Percentiles rank a stretch among this genome's conserved stretches.
phyloP scores from a whole-genome alignment of 139 green algal genomes.

The Nannochloris sp. region DNA sequence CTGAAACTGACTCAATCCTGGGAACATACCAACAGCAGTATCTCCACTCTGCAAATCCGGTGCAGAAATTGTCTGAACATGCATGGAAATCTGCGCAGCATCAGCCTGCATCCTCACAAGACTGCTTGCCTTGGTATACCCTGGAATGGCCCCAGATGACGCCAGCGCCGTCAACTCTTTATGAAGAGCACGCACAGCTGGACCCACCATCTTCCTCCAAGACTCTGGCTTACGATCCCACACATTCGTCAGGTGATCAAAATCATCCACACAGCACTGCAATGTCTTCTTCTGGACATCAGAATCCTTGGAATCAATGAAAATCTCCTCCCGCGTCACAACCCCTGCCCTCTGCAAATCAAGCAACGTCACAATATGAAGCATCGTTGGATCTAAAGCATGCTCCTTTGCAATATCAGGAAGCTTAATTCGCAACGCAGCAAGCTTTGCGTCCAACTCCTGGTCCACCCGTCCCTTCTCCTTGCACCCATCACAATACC shows the following conservation, averaged over 20 bases:
- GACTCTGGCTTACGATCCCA: conserved; percentile 20
- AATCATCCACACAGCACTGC: conserved; percentile 7
- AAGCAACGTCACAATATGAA: conserved; percentile 23
- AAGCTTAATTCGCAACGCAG: conserved; percentile 14
- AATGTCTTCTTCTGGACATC: conserved; percentile 2
- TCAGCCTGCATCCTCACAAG: conserved; percentile 18
- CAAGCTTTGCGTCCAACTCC: conserved; percentile 13
- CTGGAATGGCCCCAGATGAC: conserved; percentile 4
- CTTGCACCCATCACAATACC: conserved; percentile 17
- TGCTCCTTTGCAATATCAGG: conserved; percentile 16
- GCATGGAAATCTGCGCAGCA: conserved; percentile 7
- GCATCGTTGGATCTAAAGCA: conserved; percentile 18
- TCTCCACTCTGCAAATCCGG: neutral
- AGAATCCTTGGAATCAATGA: neutral
- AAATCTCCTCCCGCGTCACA: neutral
- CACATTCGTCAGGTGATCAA: neutral
- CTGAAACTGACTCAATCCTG: conserved; percentile 5
- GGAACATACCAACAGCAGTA: conserved; percentile 10
- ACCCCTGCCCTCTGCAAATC: conserved; percentile 10
- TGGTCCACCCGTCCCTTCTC: neutral
- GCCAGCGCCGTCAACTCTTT: conserved; percentile 22
- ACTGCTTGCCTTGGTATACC: conserved; percentile 8
- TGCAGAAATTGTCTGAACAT: neutral
- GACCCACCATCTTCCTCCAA: conserved; percentile 17
- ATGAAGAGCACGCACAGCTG: conserved; percentile 20